Conservation (phyloP, 345 rosid genomes). For the Trapa bicornis region DNA sequence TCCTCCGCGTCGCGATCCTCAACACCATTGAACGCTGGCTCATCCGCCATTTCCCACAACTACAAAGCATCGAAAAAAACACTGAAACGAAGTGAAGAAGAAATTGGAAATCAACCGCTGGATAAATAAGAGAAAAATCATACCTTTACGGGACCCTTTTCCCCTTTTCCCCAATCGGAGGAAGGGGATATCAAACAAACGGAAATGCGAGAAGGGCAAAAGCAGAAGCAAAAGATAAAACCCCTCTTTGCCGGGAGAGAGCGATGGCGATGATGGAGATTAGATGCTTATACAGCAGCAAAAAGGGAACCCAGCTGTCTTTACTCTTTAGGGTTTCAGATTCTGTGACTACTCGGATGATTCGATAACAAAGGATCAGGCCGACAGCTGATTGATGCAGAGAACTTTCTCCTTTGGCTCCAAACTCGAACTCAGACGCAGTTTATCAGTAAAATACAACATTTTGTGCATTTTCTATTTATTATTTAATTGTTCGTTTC, state of each 20-base stretch:
- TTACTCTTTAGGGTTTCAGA: neutral
- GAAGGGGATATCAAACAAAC: too few species aligned
- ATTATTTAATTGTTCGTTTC: too few species aligned
- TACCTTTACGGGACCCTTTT: neutral
- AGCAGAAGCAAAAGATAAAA: too few species aligned
- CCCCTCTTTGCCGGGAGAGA: neutral
- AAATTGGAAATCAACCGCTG: neutral
- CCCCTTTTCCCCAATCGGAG: too few species aligned
- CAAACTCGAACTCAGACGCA: too few species aligned
- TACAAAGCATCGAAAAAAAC: neutral
- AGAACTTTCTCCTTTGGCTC: too few species aligned
- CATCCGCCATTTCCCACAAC: conserved; percentile 10
- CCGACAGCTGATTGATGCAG: conserved; percentile 3
- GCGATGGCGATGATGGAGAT: neutral
- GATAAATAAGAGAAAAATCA: neutral
- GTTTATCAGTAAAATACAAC: too few species aligned
- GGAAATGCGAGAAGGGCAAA: too few species aligned
- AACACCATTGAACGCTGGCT: conserved; percentile 10
- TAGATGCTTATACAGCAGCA: neutral
- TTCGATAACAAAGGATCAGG: neutral
- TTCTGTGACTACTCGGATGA: too few species aligned
- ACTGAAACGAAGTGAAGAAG: neutral
- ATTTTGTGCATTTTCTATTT: too few species aligned
- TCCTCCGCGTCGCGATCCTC: conserved; percentile 21
- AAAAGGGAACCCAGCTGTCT: neutral